Evolutionary conservation across 2,329 filamentous ascomycete species (phyloP).

Genomic region (Blastomyces gilchristii): DNA sequence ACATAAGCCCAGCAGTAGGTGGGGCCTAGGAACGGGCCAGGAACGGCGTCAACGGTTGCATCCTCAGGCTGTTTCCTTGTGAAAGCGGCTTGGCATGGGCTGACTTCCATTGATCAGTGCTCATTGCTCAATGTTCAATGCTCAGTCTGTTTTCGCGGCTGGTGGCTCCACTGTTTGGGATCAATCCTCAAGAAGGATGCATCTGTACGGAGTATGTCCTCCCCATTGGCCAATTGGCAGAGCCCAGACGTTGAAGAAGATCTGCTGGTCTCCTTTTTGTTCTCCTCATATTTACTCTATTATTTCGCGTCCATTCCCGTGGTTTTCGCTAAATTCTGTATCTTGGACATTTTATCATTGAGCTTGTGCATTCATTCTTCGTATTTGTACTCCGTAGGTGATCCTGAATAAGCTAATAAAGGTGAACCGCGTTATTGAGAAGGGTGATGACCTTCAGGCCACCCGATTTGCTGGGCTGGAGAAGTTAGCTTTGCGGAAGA

Average conservation of each 20-base stretch:
- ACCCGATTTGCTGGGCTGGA: background rate
- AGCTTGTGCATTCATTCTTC: background rate
- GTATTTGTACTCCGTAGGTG: background rate
- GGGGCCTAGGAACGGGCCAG: background rate
- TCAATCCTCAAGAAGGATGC: background rate
- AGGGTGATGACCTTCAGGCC: background rate
- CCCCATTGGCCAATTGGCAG: background rate
- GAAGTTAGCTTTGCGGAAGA: background rate
- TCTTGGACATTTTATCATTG: background rate
- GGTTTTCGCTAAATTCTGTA: background rate
- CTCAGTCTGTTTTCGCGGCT: background rate
- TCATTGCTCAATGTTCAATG: too few species aligned
- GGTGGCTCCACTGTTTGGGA: background rate
- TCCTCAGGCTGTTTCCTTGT: background rate
- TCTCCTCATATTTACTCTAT: background rate
- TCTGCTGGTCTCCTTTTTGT: background rate
- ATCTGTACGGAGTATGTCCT: too few species aligned
- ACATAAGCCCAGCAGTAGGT: background rate
- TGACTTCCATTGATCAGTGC: background rate
- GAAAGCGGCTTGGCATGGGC: background rate
- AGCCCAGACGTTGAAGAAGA: background rate
- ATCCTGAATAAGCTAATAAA: background rate
- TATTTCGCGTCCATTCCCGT: background rate
- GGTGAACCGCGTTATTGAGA: background rate
- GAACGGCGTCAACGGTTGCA: constrained; percentile 4